Evolutionary conservation across 345 rosid species (phyloP).

Genomic region (Sisymbrium irio): DNA sequence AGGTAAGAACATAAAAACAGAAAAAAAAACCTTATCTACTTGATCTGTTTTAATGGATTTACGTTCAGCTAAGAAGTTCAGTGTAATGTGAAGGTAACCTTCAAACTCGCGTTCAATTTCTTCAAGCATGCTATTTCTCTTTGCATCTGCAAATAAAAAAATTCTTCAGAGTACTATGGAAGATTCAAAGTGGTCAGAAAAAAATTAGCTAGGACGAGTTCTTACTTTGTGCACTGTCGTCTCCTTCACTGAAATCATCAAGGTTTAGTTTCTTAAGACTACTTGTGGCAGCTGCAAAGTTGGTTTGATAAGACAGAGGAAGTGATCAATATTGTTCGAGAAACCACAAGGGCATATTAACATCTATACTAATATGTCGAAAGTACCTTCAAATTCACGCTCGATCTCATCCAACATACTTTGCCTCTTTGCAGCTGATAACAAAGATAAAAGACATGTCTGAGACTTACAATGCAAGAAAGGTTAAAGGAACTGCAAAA

Average conservation of each 20-base stretch:
- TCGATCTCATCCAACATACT: conserved; percentile 38
- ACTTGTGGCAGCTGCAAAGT: conserved; percentile 32
- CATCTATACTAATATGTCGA: not conserved
- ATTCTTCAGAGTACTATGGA: not conserved
- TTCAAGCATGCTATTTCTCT: conserved; percentile 33
- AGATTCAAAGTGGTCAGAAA: not conserved
- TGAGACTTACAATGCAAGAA: conserved; percentile 19
- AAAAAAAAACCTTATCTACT: not conserved
- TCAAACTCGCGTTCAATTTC: conserved; percentile 36
- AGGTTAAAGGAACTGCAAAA: not conserved
- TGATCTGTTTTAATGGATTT: not conserved
- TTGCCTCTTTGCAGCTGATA: conserved; percentile 32
- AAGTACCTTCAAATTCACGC: conserved; percentile 36
- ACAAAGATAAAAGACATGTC: not conserved
- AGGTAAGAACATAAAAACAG: conserved; percentile 1
- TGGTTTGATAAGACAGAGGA: not conserved
- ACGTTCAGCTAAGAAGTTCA: conserved; percentile 10
- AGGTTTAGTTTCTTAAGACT: conserved; percentile 23
- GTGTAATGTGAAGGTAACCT: conserved; percentile 26
- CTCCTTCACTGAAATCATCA: conserved; percentile 18
- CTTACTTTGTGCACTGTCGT: conserved; percentile 22
- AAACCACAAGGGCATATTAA: not conserved
- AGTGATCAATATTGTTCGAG: not conserved
- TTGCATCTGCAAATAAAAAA: conserved; percentile 20
- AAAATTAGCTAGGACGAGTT: not conserved